phyloP scores from a whole-genome alignment of 176 grass and related monocot genomes.

The Dendrocalamus sinicus region DNA sequence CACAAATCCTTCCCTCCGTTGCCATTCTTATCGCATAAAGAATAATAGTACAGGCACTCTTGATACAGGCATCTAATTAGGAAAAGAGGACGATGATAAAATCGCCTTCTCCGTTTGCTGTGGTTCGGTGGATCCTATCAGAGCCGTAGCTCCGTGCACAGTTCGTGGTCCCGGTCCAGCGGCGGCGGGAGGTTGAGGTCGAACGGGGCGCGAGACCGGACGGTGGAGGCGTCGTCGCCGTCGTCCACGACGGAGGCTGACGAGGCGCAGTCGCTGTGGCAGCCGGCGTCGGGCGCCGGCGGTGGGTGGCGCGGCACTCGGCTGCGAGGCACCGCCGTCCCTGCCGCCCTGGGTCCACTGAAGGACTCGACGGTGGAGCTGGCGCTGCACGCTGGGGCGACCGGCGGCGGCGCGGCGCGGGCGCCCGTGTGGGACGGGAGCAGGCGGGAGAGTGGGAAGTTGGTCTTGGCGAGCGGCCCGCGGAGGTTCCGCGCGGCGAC shows the following conservation, averaged over 20 bases:
- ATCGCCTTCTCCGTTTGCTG: not conserved
- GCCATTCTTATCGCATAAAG: conserved; percentile 38
- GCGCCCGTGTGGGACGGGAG: not conserved
- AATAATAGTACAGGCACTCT: conserved; percentile 27
- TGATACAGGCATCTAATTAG: conserved; percentile 23
- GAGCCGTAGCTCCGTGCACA: conserved; percentile 54
- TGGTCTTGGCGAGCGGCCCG: conserved; percentile 56
- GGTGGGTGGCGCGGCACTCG: not conserved
- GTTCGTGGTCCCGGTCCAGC: not conserved
- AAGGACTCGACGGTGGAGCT: conserved; percentile 62
- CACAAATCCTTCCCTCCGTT: not conserved
- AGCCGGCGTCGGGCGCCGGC: conserved; percentile 7
- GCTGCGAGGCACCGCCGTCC: not conserved
- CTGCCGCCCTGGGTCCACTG: not conserved
- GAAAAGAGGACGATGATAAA: conserved; percentile 3
- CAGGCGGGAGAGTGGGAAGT: conserved; percentile 27
- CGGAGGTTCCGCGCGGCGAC: conserved; percentile 54
- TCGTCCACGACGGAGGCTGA: conserved; percentile 63
- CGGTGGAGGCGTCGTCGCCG: conserved; percentile 47
- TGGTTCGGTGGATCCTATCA: conserved; percentile 29
- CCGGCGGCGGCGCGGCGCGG: too few relatives aligned
- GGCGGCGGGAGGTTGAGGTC: conserved; percentile 59
- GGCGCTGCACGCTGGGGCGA: conserved; percentile 50
- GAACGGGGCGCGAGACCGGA: conserved; percentile 11
- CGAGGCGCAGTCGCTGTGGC: conserved; percentile 66